Conservation (phyloP, 2,329 filamentous ascomycete species). For the Pseudomassariella vexata region DNA sequence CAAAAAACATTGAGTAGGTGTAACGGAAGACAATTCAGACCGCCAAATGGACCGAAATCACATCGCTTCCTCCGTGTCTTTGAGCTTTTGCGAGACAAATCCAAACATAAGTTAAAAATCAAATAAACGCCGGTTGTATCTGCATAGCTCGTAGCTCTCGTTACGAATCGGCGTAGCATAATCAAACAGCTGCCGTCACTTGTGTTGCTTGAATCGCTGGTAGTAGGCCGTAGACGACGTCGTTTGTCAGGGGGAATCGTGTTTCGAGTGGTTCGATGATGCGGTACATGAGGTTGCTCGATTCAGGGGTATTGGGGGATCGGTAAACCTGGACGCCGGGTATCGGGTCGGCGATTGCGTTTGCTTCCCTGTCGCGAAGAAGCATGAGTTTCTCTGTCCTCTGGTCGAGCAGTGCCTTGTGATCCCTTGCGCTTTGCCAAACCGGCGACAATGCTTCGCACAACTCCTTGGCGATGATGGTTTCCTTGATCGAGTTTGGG, state of each 20-base stretch:
- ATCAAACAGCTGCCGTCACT: no score
- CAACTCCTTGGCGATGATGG: slow-evolving; percentile 2
- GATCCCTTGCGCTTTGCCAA: background rate
- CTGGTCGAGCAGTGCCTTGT: slow-evolving; percentile 1
- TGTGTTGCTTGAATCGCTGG: background rate
- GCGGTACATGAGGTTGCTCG: background rate
- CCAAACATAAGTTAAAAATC: no score
- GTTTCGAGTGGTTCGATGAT: slow-evolving; percentile 3
- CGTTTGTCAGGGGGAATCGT: slow-evolving; percentile 1
- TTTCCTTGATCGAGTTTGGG: slow-evolving; percentile 3
- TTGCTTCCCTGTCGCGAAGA: background rate
- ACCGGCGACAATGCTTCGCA: slow-evolving; percentile 1
- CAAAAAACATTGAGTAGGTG: no score
- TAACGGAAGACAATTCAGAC: no score
- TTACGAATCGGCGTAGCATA: no score
- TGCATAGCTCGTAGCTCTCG: no score
- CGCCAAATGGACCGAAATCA: no score
- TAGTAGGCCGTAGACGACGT: slow-evolving; percentile 2
- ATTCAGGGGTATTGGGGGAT: background rate
- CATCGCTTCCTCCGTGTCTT: no score
- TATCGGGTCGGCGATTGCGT: background rate
- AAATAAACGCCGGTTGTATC: no score
- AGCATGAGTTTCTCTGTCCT: slow-evolving; percentile 3
- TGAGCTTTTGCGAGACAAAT: no score
- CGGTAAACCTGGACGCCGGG: slow-evolving; percentile 2